A percentile compares a stretch with the other conserved stretches of the same genome.
Conservation (phyloP, 441 rosid species). For the Croton setiger region DNA sequence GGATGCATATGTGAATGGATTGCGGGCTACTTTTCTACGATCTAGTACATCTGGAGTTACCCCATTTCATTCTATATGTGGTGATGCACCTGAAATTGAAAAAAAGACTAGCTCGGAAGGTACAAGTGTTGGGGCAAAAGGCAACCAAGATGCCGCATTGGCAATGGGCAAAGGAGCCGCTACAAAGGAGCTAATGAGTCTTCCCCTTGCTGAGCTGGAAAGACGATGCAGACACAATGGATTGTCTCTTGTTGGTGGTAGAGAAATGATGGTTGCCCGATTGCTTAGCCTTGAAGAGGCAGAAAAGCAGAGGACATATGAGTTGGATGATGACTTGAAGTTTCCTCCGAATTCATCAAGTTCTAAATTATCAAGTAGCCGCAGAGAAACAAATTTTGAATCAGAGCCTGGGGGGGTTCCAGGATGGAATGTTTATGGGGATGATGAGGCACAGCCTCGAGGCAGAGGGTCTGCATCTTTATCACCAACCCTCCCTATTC, state of each 20-base stretch:
- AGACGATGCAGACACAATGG: constrained; percentile 99
- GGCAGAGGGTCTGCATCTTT: constrained; percentile 41
- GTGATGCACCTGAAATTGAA: constrained; percentile 81
- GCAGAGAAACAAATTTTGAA: constrained; percentile 51
- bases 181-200: constrained; percentile 81
- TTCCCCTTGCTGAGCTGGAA: constrained; percentile 90
- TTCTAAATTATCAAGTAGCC: constrained; percentile 46
- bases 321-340: constrained; percentile 73
- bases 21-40: constrained; percentile 94
- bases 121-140: constrained; percentile 42
- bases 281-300: constrained; percentile 94
- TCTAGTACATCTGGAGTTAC: constrained; percentile 84
- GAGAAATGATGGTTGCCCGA: constrained; percentile 96
- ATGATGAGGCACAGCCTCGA: constrained; percentile 44
- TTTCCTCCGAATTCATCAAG: constrained; percentile 44
- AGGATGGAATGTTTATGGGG: constrained; percentile 46
- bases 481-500: constrained; percentile 46
- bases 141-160: constrained; percentile 85
- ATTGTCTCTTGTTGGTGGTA: constrained; percentile 94
- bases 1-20: constrained; percentile 95
- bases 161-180: constrained; percentile 99
- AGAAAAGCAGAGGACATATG: constrained; percentile 89
- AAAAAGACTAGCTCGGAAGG: constrained; percentile 53
- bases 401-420: constrained; percentile 41
- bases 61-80: constrained; percentile 83